Percentiles rank a stretch among this genome's conserved stretches.
Conservation (phyloP, 1,284 basidiomycete species). For the Irpex lacteus region DNA sequence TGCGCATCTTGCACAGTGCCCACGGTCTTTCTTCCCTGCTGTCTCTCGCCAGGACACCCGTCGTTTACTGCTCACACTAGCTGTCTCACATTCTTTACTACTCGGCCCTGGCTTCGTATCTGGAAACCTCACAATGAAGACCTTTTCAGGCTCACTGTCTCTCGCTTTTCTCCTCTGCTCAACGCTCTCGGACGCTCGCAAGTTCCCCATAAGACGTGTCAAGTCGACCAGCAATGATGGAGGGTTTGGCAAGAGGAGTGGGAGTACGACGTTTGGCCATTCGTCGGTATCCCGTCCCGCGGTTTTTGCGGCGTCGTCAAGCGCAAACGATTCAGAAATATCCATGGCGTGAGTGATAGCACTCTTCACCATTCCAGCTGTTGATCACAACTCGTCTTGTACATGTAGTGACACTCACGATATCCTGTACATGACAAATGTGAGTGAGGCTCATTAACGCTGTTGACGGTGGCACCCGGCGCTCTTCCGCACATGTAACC, state of each 20-base stretch:
- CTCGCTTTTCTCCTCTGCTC: constrained; percentile 25
- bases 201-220: constrained; percentile 28
- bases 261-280: constrained; percentile 18
- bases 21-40: constrained; percentile 5
- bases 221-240: constrained; percentile 13
- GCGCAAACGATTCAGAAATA: constrained; percentile 22
- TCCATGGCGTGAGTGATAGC: constrained; percentile 28
- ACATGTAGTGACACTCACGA: constrained; percentile 60
- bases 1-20: constrained; percentile 4
- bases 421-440: constrained; percentile 73
- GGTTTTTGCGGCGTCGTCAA: constrained; percentile 20
- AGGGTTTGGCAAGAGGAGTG: constrained; percentile 21
- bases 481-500: background rate
- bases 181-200: constrained; percentile 26
- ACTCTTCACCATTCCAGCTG: background rate
- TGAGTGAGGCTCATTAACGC: constrained; percentile 34
- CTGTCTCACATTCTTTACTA: constrained; percentile 9
- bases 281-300: constrained; percentile 6
- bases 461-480: background rate
- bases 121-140: constrained; percentile 23
- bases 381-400: background rate
- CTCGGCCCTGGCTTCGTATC: constrained; percentile 6
- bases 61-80: constrained; percentile 15
- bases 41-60: background rate
- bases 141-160: constrained; percentile 14